Conservation (phyloP, 75 land plant species). For the Ceratopteris richardii region DNA sequence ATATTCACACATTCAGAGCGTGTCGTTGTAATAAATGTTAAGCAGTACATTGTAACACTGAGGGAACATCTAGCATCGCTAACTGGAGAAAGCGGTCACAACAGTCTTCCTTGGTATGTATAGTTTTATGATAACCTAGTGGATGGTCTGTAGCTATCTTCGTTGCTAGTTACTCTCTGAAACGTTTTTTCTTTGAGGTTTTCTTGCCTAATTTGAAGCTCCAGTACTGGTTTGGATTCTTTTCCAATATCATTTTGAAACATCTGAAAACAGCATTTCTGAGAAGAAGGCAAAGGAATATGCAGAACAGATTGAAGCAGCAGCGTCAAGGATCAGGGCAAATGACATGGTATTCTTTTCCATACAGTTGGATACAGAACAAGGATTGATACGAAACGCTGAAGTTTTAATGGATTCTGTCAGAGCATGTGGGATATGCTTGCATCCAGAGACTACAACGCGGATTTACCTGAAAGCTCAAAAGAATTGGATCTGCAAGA, state of each 20-base stretch:
- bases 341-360: neutral
- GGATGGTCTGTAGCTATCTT: neutral
- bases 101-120: slow-evolving; percentile 46
- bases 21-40: too few relatives aligned
- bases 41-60: slow-evolving; percentile 73
- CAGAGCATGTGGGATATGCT: slow-evolving; percentile 6
- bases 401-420: neutral
- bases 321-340: slow-evolving; percentile 53
- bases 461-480: neutral
- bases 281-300: slow-evolving; percentile 67
- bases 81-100: slow-evolving; percentile 52
- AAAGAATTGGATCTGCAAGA: neutral
- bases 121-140: too few relatives aligned
- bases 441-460: neutral
- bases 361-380: neutral
- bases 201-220: too few relatives aligned
- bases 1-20: too few relatives aligned
- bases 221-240: too few relatives aligned
- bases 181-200: too few relatives aligned
- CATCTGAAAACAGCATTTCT: slow-evolving; percentile 46
- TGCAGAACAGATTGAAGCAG: slow-evolving; percentile 66
- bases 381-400: neutral
- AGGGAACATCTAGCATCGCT: slow-evolving; percentile 59
- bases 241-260: too few relatives aligned
- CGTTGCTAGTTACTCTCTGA: too few relatives aligned